Evolutionary conservation across 2,329 filamentous ascomycete genomes (phyloP).

Genomic region (Penicillium sp.): DNA sequence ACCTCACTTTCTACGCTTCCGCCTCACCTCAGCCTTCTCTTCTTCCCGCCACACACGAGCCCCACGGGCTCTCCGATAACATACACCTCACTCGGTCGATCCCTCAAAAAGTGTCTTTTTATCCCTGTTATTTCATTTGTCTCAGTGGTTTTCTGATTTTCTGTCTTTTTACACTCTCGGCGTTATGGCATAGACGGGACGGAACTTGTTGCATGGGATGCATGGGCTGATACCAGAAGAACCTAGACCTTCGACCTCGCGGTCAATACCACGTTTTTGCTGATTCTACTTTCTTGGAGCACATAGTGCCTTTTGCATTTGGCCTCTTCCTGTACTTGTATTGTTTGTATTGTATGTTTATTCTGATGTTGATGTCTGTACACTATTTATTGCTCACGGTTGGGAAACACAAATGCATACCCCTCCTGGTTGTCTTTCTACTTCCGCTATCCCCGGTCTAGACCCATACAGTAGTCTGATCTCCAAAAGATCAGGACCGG

Average conservation of each 20-base stretch:
- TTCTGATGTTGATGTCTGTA: constrained; percentile 31
- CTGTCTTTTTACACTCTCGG: constrained; percentile 33
- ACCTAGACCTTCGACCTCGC: constrained; percentile 48
- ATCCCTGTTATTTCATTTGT: constrained; percentile 22
- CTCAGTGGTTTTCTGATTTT: constrained; percentile 13
- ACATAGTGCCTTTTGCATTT: not conserved
- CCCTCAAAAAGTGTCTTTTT: constrained; percentile 33
- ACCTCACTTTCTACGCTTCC: constrained; percentile 16
- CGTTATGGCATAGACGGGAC: constrained; percentile 49
- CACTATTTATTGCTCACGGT: constrained; percentile 17
- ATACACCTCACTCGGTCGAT: constrained; percentile 16
- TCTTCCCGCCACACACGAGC: constrained; percentile 13
- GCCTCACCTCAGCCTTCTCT: constrained; percentile 17
- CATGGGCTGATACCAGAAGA: constrained; percentile 49
- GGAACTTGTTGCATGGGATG: constrained; percentile 41
- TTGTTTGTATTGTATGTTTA: constrained; percentile 21
- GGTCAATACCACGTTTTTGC: constrained; percentile 39
- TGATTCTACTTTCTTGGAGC: constrained; percentile 30
- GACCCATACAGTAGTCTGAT: constrained; percentile 15
- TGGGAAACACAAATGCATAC: constrained; percentile 14
- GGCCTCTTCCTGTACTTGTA: constrained; percentile 8
- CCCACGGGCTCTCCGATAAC: not conserved
- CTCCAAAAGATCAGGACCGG: constrained; percentile 2
- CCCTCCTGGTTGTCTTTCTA: constrained; percentile 9
- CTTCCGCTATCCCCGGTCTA: constrained; percentile 18